phyloP scores from a whole-genome alignment of 805 yeast genomes.

The Deakozyma indianensis region DNA sequence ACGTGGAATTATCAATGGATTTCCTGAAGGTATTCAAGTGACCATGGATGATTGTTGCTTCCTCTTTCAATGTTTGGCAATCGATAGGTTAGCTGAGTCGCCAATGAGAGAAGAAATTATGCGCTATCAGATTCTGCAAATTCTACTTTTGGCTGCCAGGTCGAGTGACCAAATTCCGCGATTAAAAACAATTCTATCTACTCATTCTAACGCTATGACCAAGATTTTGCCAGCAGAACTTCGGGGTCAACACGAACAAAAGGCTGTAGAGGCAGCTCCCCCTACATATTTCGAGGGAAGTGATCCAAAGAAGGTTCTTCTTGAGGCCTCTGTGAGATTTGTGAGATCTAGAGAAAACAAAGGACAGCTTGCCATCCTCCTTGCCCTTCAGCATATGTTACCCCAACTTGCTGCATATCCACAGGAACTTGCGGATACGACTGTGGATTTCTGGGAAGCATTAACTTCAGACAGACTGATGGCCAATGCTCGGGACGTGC shows the following conservation, averaged over 20 bases:
- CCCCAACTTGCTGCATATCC: constrained; percentile 5
- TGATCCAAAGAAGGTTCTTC: constrained; percentile 4
- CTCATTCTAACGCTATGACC: not conserved
- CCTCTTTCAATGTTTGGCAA: not conserved
- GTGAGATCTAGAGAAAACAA: constrained; percentile 3
- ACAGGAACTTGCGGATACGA: constrained; percentile 20
- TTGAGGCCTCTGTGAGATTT: constrained; percentile 2
- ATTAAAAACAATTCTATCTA: not conserved
- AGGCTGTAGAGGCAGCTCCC: constrained; percentile 4
- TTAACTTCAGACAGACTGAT: constrained; percentile 45
- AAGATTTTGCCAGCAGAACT: not conserved
- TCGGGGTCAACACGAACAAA: not conserved
- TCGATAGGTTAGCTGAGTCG: not conserved
- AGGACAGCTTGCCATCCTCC: not conserved
- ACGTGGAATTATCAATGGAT: not conserved
- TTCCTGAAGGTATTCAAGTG: not conserved
- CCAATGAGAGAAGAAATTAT: not conserved
- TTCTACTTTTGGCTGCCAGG: not conserved
- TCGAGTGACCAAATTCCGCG: not conserved
- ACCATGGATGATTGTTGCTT: not conserved
- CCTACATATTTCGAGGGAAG: constrained; percentile 6
- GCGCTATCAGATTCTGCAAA: not conserved
- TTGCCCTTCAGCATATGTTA: not conserved
- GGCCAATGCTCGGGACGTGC: constrained; percentile 51
- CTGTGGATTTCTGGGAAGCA: constrained; percentile 41